Evolutionary conservation across 1,139 yeast genomes (phyloP), one percentile per base, ranked within the genome.

Genomic region (Saccharomyces pastorianus): DNA sequence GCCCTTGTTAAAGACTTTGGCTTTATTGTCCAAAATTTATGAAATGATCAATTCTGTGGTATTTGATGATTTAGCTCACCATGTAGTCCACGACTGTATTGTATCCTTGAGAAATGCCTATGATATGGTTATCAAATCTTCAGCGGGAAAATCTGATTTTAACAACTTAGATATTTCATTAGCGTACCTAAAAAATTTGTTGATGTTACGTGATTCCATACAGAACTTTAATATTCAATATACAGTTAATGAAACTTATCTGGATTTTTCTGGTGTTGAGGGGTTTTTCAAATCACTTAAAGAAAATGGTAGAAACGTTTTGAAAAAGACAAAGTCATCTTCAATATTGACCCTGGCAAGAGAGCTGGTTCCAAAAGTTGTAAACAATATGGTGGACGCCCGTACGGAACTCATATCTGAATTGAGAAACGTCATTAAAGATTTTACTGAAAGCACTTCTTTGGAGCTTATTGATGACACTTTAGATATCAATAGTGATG

Each of bases 11-110:
- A 82, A 81, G 55, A 85, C 96, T 0, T 73, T 90, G 47, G 78
- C 87, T 0, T 72, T 91, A 14, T 73, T 91, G 38, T 84, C 91
- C 26, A 87, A 83, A 64, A 85, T 91, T 25, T 88, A 89, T 66
- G 95, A 88, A 64, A 74, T 90, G 61, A 80, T 91, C 27, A 84
- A 85, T 59, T 81, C 86, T 1, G 74, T 80, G 8, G 88, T 90
- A 1, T 91, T 91, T 71, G 96, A 90, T 65, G 96, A 89, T 65
- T 71, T 91, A 58, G 96, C 97, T 0, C 96, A 90, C 67, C 82
- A 86, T 54, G 83, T 89, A 55, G 88, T 91, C 5, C 96, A 88
- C 65, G 81, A 86, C 50, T 85, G 95, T 62, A 78, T 91, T 44
- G 68, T 73, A 52, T 86, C 82, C 31, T 76, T 78, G 67, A 79